Percentiles rank a stretch among this genome's conserved stretches.
Evolutionary conservation across 768 basidiomycete genomes (phyloP).

Genomic region (Pisolithus orientalis): DNA sequence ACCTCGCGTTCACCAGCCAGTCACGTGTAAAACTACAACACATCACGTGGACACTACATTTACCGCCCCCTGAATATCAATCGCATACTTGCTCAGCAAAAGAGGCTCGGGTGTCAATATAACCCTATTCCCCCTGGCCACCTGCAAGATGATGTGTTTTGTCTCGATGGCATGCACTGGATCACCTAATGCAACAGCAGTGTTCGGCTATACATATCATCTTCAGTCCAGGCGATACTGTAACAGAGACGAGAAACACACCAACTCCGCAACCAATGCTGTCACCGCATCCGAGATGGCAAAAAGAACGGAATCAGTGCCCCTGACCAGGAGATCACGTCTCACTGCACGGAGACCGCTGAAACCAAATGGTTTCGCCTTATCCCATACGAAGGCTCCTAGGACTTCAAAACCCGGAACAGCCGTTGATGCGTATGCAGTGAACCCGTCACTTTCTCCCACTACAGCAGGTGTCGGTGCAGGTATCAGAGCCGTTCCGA

Average conservation of each 20-base stretch:
- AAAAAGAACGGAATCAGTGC: neutral
- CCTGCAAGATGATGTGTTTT: neutral
- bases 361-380: neutral
- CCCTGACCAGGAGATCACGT: neutral
- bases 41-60: neutral
- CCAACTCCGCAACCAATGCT: neutral
- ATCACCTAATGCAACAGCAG: neutral
- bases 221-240: neutral
- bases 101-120: neutral
- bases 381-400: neutral
- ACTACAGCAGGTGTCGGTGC: neutral
- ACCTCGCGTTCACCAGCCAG: neutral
- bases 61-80: neutral
- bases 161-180: neutral
- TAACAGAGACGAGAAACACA: neutral
- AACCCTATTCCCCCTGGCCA: neutral
- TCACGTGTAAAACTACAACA: neutral
- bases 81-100: neutral
- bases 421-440: neutral
- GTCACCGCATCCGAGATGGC: neutral
- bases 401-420: neutral
- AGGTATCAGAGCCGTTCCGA: neutral
- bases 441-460: neutral
- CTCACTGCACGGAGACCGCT: neutral
- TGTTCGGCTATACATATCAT: neutral